phyloP scores from a whole-genome alignment of 148 eudicot genomes.

The Beta vulgaris region DNA sequence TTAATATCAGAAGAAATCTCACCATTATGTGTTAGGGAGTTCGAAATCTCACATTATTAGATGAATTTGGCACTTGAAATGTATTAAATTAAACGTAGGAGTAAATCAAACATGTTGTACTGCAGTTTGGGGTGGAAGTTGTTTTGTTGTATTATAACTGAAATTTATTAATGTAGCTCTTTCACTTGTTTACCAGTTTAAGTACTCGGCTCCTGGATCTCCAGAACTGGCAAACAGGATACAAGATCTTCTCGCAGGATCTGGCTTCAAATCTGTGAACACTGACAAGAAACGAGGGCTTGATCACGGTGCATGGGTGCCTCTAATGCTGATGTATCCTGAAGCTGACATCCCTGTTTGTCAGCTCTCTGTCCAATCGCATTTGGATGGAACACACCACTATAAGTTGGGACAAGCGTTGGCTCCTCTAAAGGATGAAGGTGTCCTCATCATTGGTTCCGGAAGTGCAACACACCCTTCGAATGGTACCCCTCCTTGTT shows the following conservation, averaged over 20 bases:
- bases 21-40: too few relatives aligned
- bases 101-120: too few relatives aligned
- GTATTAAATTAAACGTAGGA: too few relatives aligned
- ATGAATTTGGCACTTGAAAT: too few relatives aligned
- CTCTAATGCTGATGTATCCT: constrained; percentile 93
- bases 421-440: constrained; percentile 74
- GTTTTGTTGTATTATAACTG: too few relatives aligned
- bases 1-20: too few relatives aligned
- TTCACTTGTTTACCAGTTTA: constrained; percentile 41
- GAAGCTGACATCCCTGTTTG: constrained; percentile 87
- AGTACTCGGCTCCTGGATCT: constrained; percentile 89
- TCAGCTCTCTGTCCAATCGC: constrained; percentile 65
- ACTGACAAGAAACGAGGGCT: constrained; percentile 77
- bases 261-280: constrained; percentile 46
- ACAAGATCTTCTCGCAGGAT: constrained; percentile 50
- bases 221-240: constrained; percentile 66
- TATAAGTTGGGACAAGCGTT: constrained; percentile 69
- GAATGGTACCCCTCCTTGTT: constrained; percentile 24
- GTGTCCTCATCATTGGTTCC: constrained; percentile 75
- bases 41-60: too few relatives aligned
- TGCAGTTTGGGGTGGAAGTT: background rate
- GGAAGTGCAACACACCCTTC: constrained; percentile 78
- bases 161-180: background rate
- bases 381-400: constrained; percentile 59
- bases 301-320: constrained; percentile 95